Percentiles rank a stretch among this genome's conserved stretches.
These are phyloP conservation scores for Escallonia herrerae DNA, from an alignment of 129 eudicot species.

Conservation along the genomic window DNA sequence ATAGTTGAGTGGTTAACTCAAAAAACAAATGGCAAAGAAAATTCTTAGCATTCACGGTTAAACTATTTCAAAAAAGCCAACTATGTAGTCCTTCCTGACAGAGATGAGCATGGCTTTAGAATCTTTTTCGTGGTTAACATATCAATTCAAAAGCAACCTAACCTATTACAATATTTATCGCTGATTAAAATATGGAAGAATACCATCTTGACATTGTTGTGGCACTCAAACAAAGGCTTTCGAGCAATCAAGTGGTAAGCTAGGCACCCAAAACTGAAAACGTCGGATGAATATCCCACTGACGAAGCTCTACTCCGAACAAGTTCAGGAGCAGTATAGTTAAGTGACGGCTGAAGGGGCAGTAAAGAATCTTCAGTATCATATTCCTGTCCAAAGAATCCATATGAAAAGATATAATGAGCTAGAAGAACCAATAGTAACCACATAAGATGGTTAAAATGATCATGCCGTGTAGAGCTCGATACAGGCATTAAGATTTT, in stretches of 20 bases:
- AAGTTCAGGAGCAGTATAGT: constrained; percentile 96
- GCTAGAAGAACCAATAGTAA: background rate
- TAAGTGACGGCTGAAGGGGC: constrained; percentile 91
- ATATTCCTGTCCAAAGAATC: constrained; percentile 61
- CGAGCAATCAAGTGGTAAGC: constrained; percentile 86
- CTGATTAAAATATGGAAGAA: background rate
- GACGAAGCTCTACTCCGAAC: constrained; percentile 68
- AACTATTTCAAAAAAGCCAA: no score
- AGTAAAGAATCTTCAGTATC: constrained; percentile 94
- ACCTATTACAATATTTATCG: background rate
- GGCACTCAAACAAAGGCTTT: constrained; percentile 91
- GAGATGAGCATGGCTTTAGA: no score
- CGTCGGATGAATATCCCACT: constrained; percentile 72
- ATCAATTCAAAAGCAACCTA: no score
- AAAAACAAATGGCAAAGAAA: no score
- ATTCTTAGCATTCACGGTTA: no score
- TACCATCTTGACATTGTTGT: constrained; percentile 99
- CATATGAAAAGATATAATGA: constrained; percentile 20
- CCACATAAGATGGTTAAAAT: background rate
- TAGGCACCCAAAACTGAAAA: constrained; percentile 92
- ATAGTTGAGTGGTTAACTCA: no score
- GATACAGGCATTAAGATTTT: no score
- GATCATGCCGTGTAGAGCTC: no score
- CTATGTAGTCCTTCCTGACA: no score
- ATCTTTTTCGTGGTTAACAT: no score